Base-by-base conservation (phyloP, 2,329 filamentous ascomycete species). In the Coniella vitis region DNA sequence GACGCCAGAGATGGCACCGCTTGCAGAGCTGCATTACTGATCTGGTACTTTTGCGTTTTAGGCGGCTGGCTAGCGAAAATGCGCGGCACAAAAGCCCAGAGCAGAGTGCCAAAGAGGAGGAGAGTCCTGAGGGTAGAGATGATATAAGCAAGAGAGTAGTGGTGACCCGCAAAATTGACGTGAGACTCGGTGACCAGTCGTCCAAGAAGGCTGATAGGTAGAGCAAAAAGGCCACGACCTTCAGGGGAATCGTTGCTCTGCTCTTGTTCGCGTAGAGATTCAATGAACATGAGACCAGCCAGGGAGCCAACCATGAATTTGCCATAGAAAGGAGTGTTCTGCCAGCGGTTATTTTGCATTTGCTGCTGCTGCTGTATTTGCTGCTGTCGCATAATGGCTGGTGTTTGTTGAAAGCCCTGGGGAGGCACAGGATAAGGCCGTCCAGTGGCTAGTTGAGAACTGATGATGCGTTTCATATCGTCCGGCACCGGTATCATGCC, bases 281-380 rank as follows among this genome's bases (percentile, higher is more conserved):
- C 90, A 57, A 95, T 69, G 31, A 96, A 77, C 90, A 97, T 95
- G 16, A 97, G 73, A 13, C 89, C 90, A 20, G 90, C 91, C 51
- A 97, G 77, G 16, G 90, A 91, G 37, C 91, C 91, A 4, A 96
- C 83, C 87, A 96, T 93, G 56, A 96, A 75, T 68, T 94, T 95
- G 45, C 79, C 79, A 50, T 79, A 75, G 53, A 81, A 83, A 1
- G 76, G 76, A 5, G 70, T 66, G 52, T 72, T 74, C 45, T 71
- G 72, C 78, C 79, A 84, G 32, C 73, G 68, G 47, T 69, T 69
- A 51, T 71, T 68, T 54, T 77, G 74, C 55, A 71, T 67, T 48
- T 73, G 67, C 43, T 70, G 69, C 25, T 72, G 70, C 52, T 75
- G 74, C 55, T 78, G 76, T 16, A 78, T 74, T 52, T 78, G 75